Conservation (phyloP, 306 rosid genomes). For the Gleditsia sinensis region DNA sequence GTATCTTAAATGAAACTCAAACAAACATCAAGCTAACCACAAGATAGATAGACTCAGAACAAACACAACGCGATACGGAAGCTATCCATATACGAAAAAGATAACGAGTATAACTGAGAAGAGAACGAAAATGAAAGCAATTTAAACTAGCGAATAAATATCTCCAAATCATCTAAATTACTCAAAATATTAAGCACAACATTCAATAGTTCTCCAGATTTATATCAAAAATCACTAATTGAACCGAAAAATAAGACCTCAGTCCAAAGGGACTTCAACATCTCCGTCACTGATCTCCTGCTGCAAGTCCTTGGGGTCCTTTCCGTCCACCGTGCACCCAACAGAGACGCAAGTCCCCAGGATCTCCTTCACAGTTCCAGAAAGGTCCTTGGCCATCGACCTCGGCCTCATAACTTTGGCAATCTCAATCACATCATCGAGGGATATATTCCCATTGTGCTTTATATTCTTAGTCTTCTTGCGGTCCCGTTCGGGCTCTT, state of each 20-base stretch:
- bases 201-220: conserved; percentile 30
- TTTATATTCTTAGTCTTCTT: conserved; percentile 83
- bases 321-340: conserved; percentile 87
- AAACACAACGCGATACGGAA: background rate
- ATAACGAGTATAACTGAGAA: background rate
- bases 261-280: conserved; percentile 79
- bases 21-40: background rate
- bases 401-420: conserved; percentile 74
- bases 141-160: conserved; percentile 16
- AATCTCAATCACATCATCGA: conserved; percentile 91
- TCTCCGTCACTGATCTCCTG: conserved; percentile 80
- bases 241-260: conserved; percentile 31
- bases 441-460: conserved; percentile 77
- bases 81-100: background rate
- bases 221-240: conserved; percentile 35
- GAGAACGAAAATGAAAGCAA: background rate
- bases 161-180: conserved; percentile 45
- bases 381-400: conserved; percentile 86
- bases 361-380: conserved; percentile 79
- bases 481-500: conserved; percentile 89
- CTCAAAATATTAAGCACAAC: conserved; percentile 32
- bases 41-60: background rate
- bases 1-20: background rate
- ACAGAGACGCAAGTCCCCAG: conserved; percentile 88
- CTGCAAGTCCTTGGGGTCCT: conserved; percentile 87